These are phyloP conservation scores for Turnera subulata DNA, from an alignment of 345 rosid genomes.

Conservation along the genomic window DNA sequence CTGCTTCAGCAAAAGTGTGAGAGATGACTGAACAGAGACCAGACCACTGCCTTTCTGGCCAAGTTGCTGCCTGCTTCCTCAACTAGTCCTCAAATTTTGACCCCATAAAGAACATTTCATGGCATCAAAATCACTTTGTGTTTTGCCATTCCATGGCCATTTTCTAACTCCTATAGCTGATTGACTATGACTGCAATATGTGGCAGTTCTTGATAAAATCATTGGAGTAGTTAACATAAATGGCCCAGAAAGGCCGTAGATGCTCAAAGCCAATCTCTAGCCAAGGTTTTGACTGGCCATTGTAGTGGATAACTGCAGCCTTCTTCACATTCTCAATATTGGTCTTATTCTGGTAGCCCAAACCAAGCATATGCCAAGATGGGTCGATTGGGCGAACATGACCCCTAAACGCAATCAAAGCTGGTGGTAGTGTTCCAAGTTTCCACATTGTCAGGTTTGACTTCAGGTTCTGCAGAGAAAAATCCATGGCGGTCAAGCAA, in stretches of 20 bases:
- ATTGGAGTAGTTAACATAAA: conserved; percentile 79
- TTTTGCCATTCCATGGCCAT: conserved; percentile 27
- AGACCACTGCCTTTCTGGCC: conserved; percentile 16
- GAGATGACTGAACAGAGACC: conserved; percentile 21
- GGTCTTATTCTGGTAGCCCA: conserved; percentile 89
- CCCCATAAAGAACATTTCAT: conserved; percentile 16
- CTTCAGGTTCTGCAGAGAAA: conserved; percentile 65
- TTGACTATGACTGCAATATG: conserved; percentile 70
- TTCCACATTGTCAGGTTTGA: conserved; percentile 95
- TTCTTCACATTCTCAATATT: conserved; percentile 50
- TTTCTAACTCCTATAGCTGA: conserved; percentile 25
- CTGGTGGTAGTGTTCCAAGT: conserved; percentile 98
- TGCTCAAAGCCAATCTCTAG: conserved; percentile 92
- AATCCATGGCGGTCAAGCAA: conserved; percentile 1
- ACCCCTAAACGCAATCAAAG: conserved; percentile 89
- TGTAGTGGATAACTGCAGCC: conserved; percentile 95
- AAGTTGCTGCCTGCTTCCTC: conserved; percentile 27
- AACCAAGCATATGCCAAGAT: conserved; percentile 97
- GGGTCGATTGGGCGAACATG: conserved; percentile 78
- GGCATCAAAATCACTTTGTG: conserved; percentile 20
- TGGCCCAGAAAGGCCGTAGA: conserved; percentile 97
- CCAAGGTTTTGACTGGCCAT: conserved; percentile 99
- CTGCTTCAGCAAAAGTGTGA: conserved; percentile 12
- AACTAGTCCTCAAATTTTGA: conserved; percentile 21
- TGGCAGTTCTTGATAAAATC: conserved; percentile 93